Evolutionary conservation across 352 stramenopile species (phyloP).

Genomic region (Phytophthora capsici): DNA sequence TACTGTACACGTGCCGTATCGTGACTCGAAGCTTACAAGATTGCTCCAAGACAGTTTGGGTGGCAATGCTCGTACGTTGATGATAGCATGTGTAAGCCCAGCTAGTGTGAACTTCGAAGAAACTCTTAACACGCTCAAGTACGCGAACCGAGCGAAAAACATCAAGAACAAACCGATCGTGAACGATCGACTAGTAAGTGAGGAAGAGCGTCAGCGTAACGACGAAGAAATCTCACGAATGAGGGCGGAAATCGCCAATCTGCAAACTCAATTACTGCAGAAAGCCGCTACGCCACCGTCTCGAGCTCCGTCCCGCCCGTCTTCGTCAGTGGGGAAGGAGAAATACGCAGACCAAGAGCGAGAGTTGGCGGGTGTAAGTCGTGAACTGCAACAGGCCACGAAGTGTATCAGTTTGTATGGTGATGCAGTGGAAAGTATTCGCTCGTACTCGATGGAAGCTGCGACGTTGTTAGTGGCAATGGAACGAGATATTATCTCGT

Average conservation of each 20-base stretch:
- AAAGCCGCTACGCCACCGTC: constrained; percentile 43
- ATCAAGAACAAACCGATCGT: constrained; percentile 99
- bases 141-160: constrained; percentile 99
- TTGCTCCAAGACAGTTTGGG: constrained; percentile 89
- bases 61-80: constrained; percentile 91
- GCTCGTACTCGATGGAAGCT: constrained; percentile 64
- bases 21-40: constrained; percentile 92
- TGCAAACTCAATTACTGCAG: constrained; percentile 43
- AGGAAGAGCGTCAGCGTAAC: constrained; percentile 57
- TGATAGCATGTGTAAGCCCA: constrained; percentile 90
- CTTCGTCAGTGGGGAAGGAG: constrained; percentile 15
- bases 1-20: constrained; percentile 86
- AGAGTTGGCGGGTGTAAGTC: constrained; percentile 20
- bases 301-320: constrained; percentile 16
- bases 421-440: constrained; percentile 67
- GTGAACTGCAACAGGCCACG: constrained; percentile 44
- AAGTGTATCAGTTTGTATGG: constrained; percentile 48
- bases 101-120: constrained; percentile 92
- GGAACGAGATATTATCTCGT: constrained; percentile 77
- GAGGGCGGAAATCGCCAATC: constrained; percentile 76
- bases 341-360: constrained; percentile 8
- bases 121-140: constrained; percentile 98
- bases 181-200: constrained; percentile 80
- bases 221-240: constrained; percentile 74
- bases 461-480: constrained; percentile 77